Evolutionary conservation across 1,284 basidiomycete species (phyloP).

Genomic region (Boletus holoroseus): DNA sequence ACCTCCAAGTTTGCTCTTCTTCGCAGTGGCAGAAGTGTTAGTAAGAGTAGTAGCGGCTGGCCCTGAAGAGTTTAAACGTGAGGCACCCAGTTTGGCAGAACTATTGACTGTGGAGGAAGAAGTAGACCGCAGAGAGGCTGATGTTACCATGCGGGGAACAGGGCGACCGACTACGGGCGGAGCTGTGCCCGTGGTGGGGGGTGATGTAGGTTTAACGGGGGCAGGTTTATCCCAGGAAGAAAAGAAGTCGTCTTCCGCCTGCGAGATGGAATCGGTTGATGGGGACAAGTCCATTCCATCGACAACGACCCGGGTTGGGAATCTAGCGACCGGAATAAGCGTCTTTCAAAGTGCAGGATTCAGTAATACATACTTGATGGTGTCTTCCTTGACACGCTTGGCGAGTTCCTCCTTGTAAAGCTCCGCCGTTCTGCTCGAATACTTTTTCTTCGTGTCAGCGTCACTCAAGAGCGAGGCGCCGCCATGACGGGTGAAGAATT

Average conservation of each 20-base stretch:
- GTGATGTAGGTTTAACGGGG: slow-evolving; percentile 48
- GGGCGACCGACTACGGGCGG: slow-evolving; percentile 32
- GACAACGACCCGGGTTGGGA: slow-evolving; percentile 69
- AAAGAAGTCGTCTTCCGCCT: slow-evolving; percentile 84
- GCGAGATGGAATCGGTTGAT: slow-evolving; percentile 35
- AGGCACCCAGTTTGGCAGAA: slow-evolving; percentile 44
- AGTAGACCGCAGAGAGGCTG: slow-evolving; percentile 48
- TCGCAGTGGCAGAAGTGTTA: slow-evolving; percentile 38
- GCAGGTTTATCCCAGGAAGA: slow-evolving; percentile 90
- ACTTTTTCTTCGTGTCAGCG: slow-evolving; percentile 84
- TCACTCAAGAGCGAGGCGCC: slow-evolving; percentile 67
- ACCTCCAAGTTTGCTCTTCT: slow-evolving; percentile 72
- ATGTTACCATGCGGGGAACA: slow-evolving; percentile 60
- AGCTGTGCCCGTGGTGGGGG: slow-evolving; percentile 40
- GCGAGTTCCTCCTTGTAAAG: slow-evolving; percentile 92
- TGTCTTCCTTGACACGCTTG: slow-evolving; percentile 78
- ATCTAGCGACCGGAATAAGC: slow-evolving; percentile 42
- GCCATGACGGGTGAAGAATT: slow-evolving; percentile 89
- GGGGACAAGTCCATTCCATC: slow-evolving; percentile 63
- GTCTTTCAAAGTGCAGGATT: not conserved
- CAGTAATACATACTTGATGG: slow-evolving; percentile 46
- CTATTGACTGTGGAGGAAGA: slow-evolving; percentile 36
- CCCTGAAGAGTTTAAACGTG: slow-evolving; percentile 51
- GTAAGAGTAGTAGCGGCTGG: slow-evolving; percentile 33
- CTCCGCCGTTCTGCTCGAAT: slow-evolving; percentile 77